Evolutionary conservation across 371 early-diverging fungal genomes (phyloP).

Genomic region (Haplosporangium sp.): DNA sequence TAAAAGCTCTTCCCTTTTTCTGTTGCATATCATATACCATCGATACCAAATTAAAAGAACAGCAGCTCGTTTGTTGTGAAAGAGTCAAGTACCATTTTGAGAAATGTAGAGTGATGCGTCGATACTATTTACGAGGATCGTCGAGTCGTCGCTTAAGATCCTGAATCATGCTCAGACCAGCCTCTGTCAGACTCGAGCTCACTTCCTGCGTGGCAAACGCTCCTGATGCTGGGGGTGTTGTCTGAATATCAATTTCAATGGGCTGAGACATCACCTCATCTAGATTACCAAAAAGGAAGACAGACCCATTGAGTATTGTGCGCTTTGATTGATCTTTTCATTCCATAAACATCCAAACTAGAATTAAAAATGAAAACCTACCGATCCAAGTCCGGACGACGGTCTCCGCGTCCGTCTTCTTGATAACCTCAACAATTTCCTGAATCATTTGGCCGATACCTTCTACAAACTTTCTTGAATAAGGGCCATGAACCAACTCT

Average conservation of each 20-base stretch:
- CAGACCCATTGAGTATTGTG: background rate
- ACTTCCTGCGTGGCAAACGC: constrained; percentile 10
- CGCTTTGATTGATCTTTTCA: background rate
- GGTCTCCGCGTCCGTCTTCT: constrained; percentile 58
- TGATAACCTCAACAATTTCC: constrained; percentile 60
- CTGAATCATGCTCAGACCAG: constrained; percentile 24
- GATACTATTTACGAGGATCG: constrained; percentile 36
- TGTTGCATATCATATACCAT: background rate
- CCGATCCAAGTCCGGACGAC: constrained; percentile 58
- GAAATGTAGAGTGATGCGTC: background rate
- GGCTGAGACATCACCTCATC: constrained; percentile 45
- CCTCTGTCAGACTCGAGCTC: constrained; percentile 8
- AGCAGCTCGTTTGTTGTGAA: too few relatives aligned
- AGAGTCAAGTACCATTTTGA: too few relatives aligned
- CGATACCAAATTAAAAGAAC: background rate
- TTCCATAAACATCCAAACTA: background rate
- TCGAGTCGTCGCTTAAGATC: constrained; percentile 44
- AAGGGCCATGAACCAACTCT: constrained; percentile 62
- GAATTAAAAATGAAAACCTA: constrained; percentile 32
- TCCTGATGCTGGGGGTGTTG: constrained; percentile 11
- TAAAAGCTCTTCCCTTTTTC: background rate
- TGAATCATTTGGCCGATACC: constrained; percentile 57
- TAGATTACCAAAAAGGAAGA: constrained; percentile 1
- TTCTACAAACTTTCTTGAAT: constrained; percentile 59
- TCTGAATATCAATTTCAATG: constrained; percentile 25